Evolutionary conservation across 352 stramenopile species (phyloP).

Genomic region (Globisporangium takayamanum): DNA sequence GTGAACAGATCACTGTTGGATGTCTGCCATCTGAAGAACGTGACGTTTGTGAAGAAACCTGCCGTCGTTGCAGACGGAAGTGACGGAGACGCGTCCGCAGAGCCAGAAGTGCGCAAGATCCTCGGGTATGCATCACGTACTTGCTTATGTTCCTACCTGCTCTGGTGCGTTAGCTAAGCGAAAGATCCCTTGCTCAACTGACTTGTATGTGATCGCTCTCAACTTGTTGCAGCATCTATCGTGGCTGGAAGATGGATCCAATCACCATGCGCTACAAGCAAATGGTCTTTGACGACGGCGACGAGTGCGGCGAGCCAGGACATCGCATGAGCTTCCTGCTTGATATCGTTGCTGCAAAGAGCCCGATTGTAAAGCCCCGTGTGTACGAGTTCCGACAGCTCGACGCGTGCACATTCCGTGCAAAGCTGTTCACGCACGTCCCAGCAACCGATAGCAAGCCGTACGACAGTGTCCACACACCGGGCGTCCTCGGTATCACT

Average conservation of each 20-base stretch:
- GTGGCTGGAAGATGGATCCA: constrained; percentile 72
- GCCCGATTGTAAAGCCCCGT: constrained; percentile 27
- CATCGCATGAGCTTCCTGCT: constrained; percentile 39
- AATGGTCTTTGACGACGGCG: constrained; percentile 71
- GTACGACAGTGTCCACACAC: constrained; percentile 49
- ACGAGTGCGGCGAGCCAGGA: constrained; percentile 42
- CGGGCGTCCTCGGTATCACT: constrained; percentile 62
- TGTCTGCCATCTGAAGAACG: constrained; percentile 54
- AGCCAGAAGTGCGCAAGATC: constrained; percentile 31
- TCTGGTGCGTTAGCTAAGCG: not conserved
- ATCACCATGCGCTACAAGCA: constrained; percentile 76
- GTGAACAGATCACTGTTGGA: constrained; percentile 41
- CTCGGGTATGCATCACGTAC: constrained; percentile 30
- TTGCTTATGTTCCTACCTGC: not conserved
- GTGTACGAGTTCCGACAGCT: constrained; percentile 51
- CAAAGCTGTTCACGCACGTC: constrained; percentile 43
- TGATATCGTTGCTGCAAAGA: constrained; percentile 44
- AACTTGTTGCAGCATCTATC: constrained; percentile 49
- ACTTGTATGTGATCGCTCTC: not conserved
- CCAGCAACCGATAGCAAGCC: constrained; percentile 30
- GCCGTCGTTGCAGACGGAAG: constrained; percentile 10
- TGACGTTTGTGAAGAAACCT: constrained; percentile 29
- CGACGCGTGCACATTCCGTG: constrained; percentile 49
- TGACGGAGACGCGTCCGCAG: not conserved
- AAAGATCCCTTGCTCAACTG: too few relatives aligned